Conservation (phyloP, 1,284 basidiomycete species). For the Schizophyllum commune region DNA sequence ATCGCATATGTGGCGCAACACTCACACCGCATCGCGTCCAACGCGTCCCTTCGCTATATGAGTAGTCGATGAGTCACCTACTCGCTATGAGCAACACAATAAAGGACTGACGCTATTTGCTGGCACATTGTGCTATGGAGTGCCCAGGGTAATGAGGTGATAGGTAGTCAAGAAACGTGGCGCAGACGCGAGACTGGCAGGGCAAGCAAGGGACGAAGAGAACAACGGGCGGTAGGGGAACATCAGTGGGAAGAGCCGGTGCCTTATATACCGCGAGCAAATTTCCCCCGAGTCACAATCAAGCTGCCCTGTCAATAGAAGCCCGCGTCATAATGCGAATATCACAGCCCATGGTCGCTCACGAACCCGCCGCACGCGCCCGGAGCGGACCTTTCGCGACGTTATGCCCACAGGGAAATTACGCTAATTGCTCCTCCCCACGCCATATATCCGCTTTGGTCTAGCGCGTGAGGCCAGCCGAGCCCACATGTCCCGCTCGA, state of each 20-base stretch:
- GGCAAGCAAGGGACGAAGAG: background rate
- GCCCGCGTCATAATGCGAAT: background rate
- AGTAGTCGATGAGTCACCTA: background rate
- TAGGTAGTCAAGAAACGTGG: background rate
- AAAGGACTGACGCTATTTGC: slow-evolving; percentile 14
- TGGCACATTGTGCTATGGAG: slow-evolving; percentile 10
- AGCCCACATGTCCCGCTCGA: background rate
- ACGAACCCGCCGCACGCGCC: background rate
- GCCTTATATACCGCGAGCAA: background rate
- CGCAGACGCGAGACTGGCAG: background rate
- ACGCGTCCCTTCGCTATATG: slow-evolving; percentile 13
- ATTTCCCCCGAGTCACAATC: background rate
- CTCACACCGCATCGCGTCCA: slow-evolving; percentile 15
- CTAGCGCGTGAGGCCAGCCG: background rate
- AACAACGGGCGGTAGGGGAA: background rate
- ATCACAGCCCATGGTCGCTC: background rate
- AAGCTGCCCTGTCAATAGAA: background rate
- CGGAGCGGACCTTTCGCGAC: background rate
- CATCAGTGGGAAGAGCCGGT: background rate
- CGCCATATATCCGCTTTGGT: background rate
- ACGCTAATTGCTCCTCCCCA: background rate
- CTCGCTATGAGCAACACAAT: background rate
- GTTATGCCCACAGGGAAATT: background rate
- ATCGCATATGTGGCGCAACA: background rate
- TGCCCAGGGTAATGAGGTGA: background rate